Evolutionary conservation across 169 alveolate genomes (phyloP).

Genomic region (Plasmodium vinckei): DNA sequence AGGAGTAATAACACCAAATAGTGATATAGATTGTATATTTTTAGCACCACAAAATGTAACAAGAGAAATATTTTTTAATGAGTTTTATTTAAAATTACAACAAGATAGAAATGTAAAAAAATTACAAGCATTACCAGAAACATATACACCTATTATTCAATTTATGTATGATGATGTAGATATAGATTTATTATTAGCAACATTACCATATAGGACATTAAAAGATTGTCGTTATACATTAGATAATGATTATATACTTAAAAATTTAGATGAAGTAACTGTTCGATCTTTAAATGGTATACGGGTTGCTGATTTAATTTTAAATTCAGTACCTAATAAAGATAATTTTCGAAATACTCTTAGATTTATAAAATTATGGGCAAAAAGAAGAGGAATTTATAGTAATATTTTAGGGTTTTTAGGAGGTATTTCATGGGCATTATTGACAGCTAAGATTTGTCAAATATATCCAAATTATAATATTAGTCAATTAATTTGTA

Average conservation of each 20-base stretch:
- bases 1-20: conserved; percentile 97
- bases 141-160: conserved; percentile 97
- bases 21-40: conserved; percentile 98
- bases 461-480: conserved; percentile 95
- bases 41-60: conserved; percentile 97
- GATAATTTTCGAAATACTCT: conserved; percentile 94
- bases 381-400: conserved; percentile 97
- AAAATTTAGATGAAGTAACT: conserved; percentile 91
- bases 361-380: conserved; percentile 98
- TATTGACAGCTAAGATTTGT: conserved; percentile 97
- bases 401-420: conserved; percentile 97
- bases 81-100: conserved; percentile 91
- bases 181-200: conserved; percentile 97
- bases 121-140: conserved; percentile 95
- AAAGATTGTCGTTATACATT: conserved; percentile 86
- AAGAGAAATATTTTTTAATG: conserved; percentile 94
- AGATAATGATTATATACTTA: conserved; percentile 86
- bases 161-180: conserved; percentile 94
- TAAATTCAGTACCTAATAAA: conserved; percentile 94
- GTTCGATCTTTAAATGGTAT: conserved; percentile 94
- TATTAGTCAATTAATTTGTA: conserved; percentile 92
- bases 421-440: conserved; percentile 99
- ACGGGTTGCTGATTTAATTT: conserved; percentile 95
- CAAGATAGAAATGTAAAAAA: conserved; percentile 92
- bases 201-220: conserved; percentile 89